Conservation (phyloP, 345 rosid species). For the Corchorus capsularis region DNA sequence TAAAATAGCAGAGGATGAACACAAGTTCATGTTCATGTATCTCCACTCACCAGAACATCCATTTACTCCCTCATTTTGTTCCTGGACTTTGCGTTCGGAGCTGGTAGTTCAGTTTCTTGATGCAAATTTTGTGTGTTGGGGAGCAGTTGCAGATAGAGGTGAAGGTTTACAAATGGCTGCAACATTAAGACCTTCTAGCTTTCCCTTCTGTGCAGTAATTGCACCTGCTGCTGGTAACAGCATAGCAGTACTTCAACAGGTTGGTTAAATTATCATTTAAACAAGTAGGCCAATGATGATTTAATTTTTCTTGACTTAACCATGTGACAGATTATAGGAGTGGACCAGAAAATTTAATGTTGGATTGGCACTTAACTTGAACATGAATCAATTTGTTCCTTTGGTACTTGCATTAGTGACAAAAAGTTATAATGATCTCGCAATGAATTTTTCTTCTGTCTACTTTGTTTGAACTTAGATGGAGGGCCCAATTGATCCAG, state of each 20-base stretch:
- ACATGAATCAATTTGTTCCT: background rate
- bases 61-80: slow-evolving; percentile 58
- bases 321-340: background rate
- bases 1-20: slow-evolving; percentile 53
- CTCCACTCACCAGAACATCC: slow-evolving; percentile 57
- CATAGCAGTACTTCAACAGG: slow-evolving; percentile 62
- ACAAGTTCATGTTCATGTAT: slow-evolving; percentile 59
- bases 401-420: background rate
- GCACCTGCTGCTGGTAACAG: slow-evolving; percentile 48
- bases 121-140: slow-evolving; percentile 62
- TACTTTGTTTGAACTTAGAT: slow-evolving; percentile 33
- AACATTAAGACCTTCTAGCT: slow-evolving; percentile 41
- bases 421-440: background rate
- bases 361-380: background rate
- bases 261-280: slow-evolving; percentile 14
- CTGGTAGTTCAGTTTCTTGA: slow-evolving; percentile 55
- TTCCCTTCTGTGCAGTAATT: slow-evolving; percentile 58
- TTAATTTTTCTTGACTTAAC: background rate
- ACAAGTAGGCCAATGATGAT: background rate
- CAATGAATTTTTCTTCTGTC: background rate
- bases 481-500: slow-evolving; percentile 59
- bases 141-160: slow-evolving; percentile 47
- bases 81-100: slow-evolving; percentile 55
- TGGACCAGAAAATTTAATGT: background rate
- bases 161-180: slow-evolving; percentile 54